Percentiles rank a stretch among this genome's conserved stretches.
Conservation (phyloP, 768 basidiomycete genomes). For the Fomitopsis serialis region DNA sequence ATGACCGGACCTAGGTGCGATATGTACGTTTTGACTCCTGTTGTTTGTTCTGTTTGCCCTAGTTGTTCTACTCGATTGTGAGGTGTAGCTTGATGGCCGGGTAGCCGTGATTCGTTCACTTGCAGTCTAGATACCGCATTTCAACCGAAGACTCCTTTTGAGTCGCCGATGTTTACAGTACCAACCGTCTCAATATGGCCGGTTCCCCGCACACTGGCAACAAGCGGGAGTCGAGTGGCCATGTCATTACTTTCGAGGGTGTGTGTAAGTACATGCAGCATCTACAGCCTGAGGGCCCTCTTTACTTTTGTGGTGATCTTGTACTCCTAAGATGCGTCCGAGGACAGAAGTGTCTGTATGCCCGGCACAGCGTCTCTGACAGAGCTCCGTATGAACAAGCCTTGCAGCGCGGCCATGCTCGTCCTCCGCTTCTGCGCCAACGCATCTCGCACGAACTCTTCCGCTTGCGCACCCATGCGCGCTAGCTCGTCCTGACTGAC, state of each 20-base stretch:
- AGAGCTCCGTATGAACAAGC: slow-evolving; percentile 80
- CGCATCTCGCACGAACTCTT: slow-evolving; percentile 48
- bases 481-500: slow-evolving; percentile 25
- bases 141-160: too few relatives aligned
- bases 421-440: slow-evolving; percentile 50
- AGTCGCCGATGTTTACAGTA: too few relatives aligned
- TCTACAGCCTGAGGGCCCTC: too few relatives aligned
- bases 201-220: too few relatives aligned
- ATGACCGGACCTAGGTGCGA: not conserved
- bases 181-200: too few relatives aligned
- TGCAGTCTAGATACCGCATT: too few relatives aligned
- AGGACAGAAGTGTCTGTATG: slow-evolving; percentile 35
- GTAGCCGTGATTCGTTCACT: too few relatives aligned
- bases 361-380: slow-evolving; percentile 49
- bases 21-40: not conserved
- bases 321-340: not conserved
- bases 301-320: too few relatives aligned
- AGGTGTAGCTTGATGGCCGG: too few relatives aligned
- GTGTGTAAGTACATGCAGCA: too few relatives aligned
- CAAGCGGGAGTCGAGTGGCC: too few relatives aligned
- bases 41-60: not conserved
- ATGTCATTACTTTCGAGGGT: too few relatives aligned
- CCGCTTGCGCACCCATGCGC: slow-evolving; percentile 48
- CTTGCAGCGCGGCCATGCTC: slow-evolving; percentile 97
- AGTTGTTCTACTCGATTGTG: not conserved